Percentiles rank a stretch among this genome's conserved stretches.
These are phyloP conservation scores for Falciphora oryzae DNA, from an alignment of 2,329 filamentous ascomycete genomes.

Conservation along the genomic window DNA sequence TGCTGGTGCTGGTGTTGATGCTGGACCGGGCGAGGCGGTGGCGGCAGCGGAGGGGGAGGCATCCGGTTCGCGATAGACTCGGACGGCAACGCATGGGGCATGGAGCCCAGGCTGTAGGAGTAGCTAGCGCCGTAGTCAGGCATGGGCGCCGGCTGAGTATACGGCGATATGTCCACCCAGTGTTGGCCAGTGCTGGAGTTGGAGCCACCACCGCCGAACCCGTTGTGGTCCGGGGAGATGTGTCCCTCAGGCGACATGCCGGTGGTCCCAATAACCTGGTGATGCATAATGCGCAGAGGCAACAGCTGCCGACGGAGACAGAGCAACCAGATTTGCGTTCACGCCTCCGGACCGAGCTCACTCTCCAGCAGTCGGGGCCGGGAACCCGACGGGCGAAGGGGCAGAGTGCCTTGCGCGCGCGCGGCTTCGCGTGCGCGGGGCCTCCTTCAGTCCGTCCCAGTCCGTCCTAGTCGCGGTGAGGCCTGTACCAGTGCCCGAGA, in stretches of 20 bases:
- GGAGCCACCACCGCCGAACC: conserved; percentile 9
- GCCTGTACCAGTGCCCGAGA: too few species aligned
- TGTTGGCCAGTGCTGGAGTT: conserved; percentile 22
- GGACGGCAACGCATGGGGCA: conserved; percentile 40
- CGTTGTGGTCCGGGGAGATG: conserved; percentile 38
- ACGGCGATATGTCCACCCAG: conserved; percentile 54
- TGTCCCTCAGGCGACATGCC: conserved; percentile 42
- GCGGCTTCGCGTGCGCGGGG: too few species aligned
- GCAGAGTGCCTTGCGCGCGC: too few species aligned
- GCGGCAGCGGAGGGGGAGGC: conserved; percentile 55
- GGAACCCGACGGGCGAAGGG: too few species aligned
- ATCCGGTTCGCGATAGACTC: conserved; percentile 43
- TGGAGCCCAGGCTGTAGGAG: conserved; percentile 47
- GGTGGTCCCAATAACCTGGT: conserved; percentile 37
- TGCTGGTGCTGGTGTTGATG: conserved; percentile 36
- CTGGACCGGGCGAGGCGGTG: conserved; percentile 34
- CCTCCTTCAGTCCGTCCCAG: too few species aligned
- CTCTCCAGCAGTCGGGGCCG: too few species aligned
- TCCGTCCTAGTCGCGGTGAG: too few species aligned
- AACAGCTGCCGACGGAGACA: too few species aligned
- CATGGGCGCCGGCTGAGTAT: conserved; percentile 61
- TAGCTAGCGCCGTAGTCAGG: conserved; percentile 60
- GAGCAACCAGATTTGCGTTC: too few species aligned
- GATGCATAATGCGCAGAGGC: conserved; percentile 33
- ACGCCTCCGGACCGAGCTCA: too few species aligned